Conservation (phyloP, 2,329 filamentous ascomycete genomes). For the Paecilomyces sp. region DNA sequence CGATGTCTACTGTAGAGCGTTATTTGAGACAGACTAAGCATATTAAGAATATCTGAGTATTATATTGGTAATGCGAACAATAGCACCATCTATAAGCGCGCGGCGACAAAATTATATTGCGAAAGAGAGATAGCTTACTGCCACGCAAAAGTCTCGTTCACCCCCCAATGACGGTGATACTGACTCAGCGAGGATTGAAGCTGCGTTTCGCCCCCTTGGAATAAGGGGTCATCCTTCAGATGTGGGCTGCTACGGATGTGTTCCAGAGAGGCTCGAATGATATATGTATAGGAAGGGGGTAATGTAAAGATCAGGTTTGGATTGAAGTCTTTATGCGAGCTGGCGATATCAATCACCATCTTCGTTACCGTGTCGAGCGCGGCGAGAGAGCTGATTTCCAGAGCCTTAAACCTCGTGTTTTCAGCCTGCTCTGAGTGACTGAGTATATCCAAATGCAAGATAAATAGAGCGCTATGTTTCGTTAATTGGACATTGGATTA, state of each 20-base stretch:
- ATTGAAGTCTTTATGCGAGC: constrained; percentile 1
- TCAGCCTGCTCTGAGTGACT: constrained; percentile 1
- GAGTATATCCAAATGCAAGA: constrained; percentile 9
- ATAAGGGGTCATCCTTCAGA: background rate
- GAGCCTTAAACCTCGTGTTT: constrained; percentile 1
- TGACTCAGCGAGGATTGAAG: too few relatives aligned
- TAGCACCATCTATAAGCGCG: too few relatives aligned
- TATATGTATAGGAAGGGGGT: background rate
- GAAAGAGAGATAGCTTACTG: too few relatives aligned
- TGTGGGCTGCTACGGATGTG: background rate
- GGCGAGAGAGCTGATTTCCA: constrained; percentile 6
- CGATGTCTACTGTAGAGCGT: too few relatives aligned
- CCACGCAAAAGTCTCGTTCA: too few relatives aligned
- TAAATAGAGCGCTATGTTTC: constrained; percentile 9
- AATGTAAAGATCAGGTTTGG: background rate
- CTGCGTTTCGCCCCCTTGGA: too few relatives aligned
- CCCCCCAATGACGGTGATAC: too few relatives aligned
- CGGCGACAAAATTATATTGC: too few relatives aligned
- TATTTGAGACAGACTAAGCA: too few relatives aligned
- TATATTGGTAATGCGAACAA: too few relatives aligned
- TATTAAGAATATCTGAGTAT: too few relatives aligned
- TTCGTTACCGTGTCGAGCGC: constrained; percentile 13
- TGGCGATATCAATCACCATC: constrained; percentile 13
- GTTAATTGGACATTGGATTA: background rate
- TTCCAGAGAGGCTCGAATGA: background rate